Conservation (phyloP, 805 yeast genomes). For the Spathaspora boniae region DNA sequence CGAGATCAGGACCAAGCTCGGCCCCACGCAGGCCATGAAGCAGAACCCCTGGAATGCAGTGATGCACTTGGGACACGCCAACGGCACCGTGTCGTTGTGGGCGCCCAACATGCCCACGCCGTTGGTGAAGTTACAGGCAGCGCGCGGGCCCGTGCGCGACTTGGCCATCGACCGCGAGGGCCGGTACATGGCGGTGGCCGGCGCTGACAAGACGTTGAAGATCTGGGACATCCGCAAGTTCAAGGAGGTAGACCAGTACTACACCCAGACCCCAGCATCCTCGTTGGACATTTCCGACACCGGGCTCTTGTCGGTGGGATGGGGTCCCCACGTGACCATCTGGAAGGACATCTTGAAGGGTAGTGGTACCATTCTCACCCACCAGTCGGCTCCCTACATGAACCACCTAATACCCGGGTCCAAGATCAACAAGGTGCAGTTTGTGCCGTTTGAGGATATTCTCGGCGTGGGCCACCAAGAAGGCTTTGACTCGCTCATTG, state of each 20-base stretch:
- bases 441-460: slow-evolving; percentile 96
- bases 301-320: slow-evolving; percentile 82
- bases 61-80: slow-evolving; percentile 87
- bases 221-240: slow-evolving; percentile 92
- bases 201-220: slow-evolving; percentile 79
- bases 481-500: slow-evolving; percentile 80
- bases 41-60: slow-evolving; percentile 97
- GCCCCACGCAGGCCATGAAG: slow-evolving; percentile 84
- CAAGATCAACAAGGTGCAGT: slow-evolving; percentile 60
- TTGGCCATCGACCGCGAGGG: slow-evolving; percentile 90
- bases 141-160: slow-evolving; percentile 85
- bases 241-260: slow-evolving; percentile 67
- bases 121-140: slow-evolving; percentile 72
- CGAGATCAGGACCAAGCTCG: slow-evolving; percentile 81
- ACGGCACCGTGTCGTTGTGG: slow-evolving; percentile 93
- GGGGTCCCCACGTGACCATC: slow-evolving; percentile 93
- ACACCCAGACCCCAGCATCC: slow-evolving; percentile 80
- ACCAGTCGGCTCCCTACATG: slow-evolving; percentile 88
- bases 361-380: too few species aligned
- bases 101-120: slow-evolving; percentile 86
- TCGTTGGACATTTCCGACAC: slow-evolving; percentile 80
- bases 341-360: slow-evolving; percentile 81
- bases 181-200: slow-evolving; percentile 87
- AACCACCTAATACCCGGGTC: slow-evolving; percentile 80
- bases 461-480: slow-evolving; percentile 79